Evolutionary conservation across 164 flowering plant species (phyloP), one percentile per base, ranked within the genome.

Genomic region (Vitis rupestris): DNA sequence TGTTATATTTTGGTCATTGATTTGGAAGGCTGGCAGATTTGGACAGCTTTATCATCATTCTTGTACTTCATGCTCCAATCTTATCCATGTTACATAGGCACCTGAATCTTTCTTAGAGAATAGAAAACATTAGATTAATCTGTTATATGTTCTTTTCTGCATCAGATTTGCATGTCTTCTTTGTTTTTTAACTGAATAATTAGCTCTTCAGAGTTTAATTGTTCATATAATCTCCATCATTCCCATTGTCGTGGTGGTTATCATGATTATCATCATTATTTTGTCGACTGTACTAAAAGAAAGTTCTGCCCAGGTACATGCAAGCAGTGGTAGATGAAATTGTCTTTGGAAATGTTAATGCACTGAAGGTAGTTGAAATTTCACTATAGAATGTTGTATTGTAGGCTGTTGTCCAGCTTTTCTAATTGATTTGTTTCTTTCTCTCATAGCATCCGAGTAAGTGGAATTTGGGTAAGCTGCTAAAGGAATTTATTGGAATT

Each of bases 281-380:
- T 19, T 5, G 27, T 23, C 2, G 27, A 65, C 19, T 17, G 54
- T 37, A 60, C 65, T 60, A 29, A 68, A 50, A 55, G 44, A 31
- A 57, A 54, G 47, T 49, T 79, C n/a, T 54, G 69, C 74, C 14
- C 70, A 94, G 99, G 86, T 93, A 95, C 86, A 91, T 90, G 92
- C 98, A 95, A 84, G 98, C 97, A 61, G 99, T 91, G 65, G 97
- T 86, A 10, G 93, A 91, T 79, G 99, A 95, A 77, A 85, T 91
- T 30, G 82, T 93, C 65, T 70, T 87, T 64, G 81, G 77, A 70
- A 86, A 85, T 82, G 85, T 70, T 71, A 77, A 91, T 83, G 84
- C 97, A 30, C 55, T 64, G 14, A 91, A 86, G 97, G 98, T 94
- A 82, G 19, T 69, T 48, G 47, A 71, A 19, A 10, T 65, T 61